A percentile compares a stretch with the other conserved stretches of the same genome.
Conservation (phyloP, 176 grass and related monocot species). For the Cenchrus americanus region DNA sequence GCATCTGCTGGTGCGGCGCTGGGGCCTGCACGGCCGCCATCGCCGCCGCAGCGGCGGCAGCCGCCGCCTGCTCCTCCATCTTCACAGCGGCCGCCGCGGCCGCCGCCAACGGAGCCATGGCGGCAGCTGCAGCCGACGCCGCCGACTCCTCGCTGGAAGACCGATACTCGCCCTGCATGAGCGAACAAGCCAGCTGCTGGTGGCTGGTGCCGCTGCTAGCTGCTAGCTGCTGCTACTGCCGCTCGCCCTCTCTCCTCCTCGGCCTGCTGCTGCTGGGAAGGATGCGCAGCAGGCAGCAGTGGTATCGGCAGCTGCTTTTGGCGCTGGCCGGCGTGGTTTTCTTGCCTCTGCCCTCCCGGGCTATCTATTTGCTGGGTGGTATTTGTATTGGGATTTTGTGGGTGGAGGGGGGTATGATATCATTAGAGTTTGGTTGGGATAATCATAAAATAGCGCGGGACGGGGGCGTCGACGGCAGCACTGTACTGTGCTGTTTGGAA, state of each 20-base stretch:
- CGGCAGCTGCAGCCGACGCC: neutral
- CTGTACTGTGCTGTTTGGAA: conserved; percentile 55
- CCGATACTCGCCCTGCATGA: conserved; percentile 67
- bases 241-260: neutral
- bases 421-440: conserved; percentile 59
- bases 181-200: neutral
- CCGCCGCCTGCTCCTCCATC: conserved; percentile 41
- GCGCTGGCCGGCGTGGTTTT: conserved; percentile 40
- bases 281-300: neutral
- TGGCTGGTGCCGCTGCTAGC: conserved; percentile 22
- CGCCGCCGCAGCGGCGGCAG: neutral
- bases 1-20: conserved; percentile 27
- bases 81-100: conserved; percentile 13
- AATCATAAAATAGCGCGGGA: conserved; percentile 46
- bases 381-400: conserved; percentile 54
- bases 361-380: conserved; percentile 58
- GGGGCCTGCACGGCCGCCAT: neutral
- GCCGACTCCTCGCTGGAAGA: conserved; percentile 62
- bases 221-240: neutral
- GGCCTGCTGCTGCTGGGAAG: neutral
- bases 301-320: conserved; percentile 45
- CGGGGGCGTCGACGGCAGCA: conserved; percentile 46
- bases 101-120: conserved; percentile 43
- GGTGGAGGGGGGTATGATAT: conserved; percentile 37
- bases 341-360: neutral